These are phyloP conservation scores for Kodamaea sp. DNA, from an alignment of 1,139 yeast genomes.

Conservation along the genomic window DNA sequence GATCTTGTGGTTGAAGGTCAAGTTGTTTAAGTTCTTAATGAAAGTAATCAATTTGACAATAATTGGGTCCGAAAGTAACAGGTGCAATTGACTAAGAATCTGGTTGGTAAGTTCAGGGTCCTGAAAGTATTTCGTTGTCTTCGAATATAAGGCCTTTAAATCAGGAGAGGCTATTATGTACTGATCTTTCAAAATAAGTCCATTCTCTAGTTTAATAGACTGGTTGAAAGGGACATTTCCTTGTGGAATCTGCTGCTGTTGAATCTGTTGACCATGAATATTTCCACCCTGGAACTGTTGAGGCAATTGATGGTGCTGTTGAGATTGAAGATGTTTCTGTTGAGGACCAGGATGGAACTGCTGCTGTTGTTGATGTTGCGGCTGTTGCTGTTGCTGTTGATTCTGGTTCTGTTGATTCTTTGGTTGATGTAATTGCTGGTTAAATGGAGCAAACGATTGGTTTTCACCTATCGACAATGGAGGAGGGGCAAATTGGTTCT, in stretches of 20 bases:
- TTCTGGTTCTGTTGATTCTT: conserved; percentile 6
- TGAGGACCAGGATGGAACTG: conserved; percentile 6
- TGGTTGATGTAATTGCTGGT: conserved; percentile 6
- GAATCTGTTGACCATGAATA: not conserved
- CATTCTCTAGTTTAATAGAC: conserved; percentile 52
- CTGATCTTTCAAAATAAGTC: conserved; percentile 51
- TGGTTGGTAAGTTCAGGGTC: conserved; percentile 29
- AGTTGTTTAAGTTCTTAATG: conserved; percentile 44
- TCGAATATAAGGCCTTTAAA: conserved; percentile 42
- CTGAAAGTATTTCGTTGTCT: conserved; percentile 52
- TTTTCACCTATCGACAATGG: conserved; percentile 10
- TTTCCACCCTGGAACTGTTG: conserved; percentile 4
- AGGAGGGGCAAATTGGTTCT: conserved; percentile 11
- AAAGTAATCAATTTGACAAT: conserved; percentile 40
- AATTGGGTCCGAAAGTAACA: conserved; percentile 30
- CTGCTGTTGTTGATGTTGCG: conserved; percentile 10
- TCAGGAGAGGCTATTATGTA: conserved; percentile 56
- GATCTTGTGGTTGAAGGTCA: conserved; percentile 44
- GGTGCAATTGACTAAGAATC: conserved; percentile 39
- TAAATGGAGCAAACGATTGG: conserved; percentile 9
- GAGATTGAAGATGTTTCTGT: conserved; percentile 9
- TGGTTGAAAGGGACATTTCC: conserved; percentile 10
- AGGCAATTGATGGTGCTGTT: conserved; percentile 8
- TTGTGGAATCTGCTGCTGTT: conserved; percentile 3
- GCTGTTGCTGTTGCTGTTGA: conserved; percentile 11